Percentiles rank a stretch among this genome's conserved stretches.
These are phyloP conservation scores for Arthromyces matolae DNA, from an alignment of 768 basidiomycete species.

Conservation along the genomic window DNA sequence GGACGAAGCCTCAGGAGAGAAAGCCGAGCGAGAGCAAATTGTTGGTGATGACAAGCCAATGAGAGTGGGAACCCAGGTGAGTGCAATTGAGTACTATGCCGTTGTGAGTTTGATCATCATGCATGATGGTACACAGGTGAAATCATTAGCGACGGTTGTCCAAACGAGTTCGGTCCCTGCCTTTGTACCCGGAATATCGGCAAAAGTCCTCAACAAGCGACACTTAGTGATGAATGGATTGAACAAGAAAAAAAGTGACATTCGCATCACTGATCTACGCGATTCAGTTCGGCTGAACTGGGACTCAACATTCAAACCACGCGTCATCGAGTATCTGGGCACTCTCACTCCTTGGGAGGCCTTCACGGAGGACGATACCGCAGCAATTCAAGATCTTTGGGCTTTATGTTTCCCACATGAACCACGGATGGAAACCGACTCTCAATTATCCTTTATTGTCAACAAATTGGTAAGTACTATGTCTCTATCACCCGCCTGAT, in stretches of 20 bases:
- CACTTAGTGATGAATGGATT: background rate
- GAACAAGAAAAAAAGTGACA: background rate
- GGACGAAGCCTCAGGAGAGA: background rate
- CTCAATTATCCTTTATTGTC: background rate
- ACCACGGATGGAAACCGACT: background rate
- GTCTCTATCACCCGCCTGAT: background rate
- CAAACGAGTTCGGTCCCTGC: too few relatives aligned
- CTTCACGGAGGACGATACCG: background rate
- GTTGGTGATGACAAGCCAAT: background rate
- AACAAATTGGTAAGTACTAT: background rate
- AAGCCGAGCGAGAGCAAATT: background rate
- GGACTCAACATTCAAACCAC: too few relatives aligned
- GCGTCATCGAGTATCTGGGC: too few relatives aligned
- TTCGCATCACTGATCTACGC: background rate
- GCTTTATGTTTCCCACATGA: background rate
- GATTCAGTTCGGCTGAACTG: background rate
- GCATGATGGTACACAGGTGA: background rate
- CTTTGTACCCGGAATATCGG: background rate
- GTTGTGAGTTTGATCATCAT: background rate
- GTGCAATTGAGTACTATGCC: background rate
- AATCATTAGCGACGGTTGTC: background rate
- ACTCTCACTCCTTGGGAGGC: background rate
- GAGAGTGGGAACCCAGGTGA: background rate
- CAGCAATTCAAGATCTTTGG: background rate
- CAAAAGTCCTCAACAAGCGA: background rate